Conservation (phyloP, 805 yeast genomes). For the Monosporozyma unispora region DNA sequence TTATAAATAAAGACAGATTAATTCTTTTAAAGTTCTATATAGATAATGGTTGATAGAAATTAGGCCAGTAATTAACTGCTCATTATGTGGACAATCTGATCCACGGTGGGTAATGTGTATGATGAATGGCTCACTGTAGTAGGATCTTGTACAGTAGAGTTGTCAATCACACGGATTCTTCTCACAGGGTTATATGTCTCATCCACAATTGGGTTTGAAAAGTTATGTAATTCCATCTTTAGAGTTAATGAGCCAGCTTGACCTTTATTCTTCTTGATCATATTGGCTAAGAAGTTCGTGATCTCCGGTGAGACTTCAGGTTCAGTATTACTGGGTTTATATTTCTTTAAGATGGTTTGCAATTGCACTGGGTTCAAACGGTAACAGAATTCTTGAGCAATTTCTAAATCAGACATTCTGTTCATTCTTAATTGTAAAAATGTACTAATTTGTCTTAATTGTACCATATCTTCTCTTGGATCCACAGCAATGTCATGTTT, state of each 20-base stretch:
- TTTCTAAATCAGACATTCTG: slow-evolving; percentile 6
- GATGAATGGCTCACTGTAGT: not conserved
- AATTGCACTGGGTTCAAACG: slow-evolving; percentile 7
- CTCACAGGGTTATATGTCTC: not conserved
- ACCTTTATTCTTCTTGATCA: slow-evolving; percentile 5
- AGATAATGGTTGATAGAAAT: not conserved
- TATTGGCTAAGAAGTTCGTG: slow-evolving; percentile 6
- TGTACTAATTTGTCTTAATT: slow-evolving; percentile 8
- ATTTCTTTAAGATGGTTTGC: slow-evolving; percentile 11
- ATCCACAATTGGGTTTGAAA: not conserved
- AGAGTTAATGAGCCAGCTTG: slow-evolving; percentile 3
- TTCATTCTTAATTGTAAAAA: slow-evolving; percentile 12
- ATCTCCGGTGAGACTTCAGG: slow-evolving; percentile 8
- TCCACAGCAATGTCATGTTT: slow-evolving; percentile 1
- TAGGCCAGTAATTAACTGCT: not conserved
- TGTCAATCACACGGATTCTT: not conserved
- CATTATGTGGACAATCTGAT: not conserved
- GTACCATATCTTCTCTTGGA: not conserved
- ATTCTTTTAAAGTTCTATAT: not conserved
- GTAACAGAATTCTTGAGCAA: slow-evolving; percentile 10
- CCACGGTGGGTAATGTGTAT: not conserved
- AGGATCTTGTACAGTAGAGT: not conserved
- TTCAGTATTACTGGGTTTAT: slow-evolving; percentile 7
- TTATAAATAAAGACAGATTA: not conserved
- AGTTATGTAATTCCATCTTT: slow-evolving; percentile 1